phyloP scores from a whole-genome alignment of 2,329 filamentous ascomycete species.

The Zasmidium angulare region DNA sequence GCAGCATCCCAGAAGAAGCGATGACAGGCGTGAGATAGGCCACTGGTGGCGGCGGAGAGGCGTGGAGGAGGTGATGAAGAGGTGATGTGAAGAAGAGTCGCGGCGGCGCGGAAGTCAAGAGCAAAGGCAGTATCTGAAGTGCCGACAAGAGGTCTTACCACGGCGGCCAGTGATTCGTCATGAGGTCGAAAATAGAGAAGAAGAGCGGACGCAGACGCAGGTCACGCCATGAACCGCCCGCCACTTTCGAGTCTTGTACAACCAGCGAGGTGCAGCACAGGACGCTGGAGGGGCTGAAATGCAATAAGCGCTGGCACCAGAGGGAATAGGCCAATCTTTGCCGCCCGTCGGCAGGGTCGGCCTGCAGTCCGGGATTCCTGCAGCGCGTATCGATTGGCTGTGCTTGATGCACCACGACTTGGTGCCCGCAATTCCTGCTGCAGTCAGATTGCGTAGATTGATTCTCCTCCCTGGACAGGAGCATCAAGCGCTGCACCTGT shows the following conservation, averaged over 20 bases:
- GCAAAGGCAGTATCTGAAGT: background rate
- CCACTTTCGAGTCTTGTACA: background rate
- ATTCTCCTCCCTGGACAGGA: background rate
- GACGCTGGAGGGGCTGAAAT: background rate
- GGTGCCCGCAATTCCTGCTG: background rate
- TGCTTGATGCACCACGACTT: background rate
- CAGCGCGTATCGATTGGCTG: background rate
- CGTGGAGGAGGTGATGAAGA: background rate
- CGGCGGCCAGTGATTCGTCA: background rate
- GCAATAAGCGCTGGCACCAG: background rate
- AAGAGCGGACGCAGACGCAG: background rate
- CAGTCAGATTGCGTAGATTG: background rate
- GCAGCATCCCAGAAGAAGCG: background rate
- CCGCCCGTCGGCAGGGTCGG: background rate
- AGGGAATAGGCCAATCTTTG: background rate
- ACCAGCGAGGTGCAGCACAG: background rate
- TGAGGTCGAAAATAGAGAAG: background rate
- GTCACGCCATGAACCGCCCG: background rate
- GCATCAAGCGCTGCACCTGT: background rate
- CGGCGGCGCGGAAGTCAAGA: background rate
- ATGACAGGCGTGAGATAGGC: background rate
- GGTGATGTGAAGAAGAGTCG: background rate
- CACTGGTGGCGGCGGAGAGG: background rate
- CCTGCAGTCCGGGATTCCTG: background rate
- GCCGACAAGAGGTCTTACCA: background rate